Evolutionary conservation across 345 rosid species (phyloP).

Genomic region (Brassica incana): DNA sequence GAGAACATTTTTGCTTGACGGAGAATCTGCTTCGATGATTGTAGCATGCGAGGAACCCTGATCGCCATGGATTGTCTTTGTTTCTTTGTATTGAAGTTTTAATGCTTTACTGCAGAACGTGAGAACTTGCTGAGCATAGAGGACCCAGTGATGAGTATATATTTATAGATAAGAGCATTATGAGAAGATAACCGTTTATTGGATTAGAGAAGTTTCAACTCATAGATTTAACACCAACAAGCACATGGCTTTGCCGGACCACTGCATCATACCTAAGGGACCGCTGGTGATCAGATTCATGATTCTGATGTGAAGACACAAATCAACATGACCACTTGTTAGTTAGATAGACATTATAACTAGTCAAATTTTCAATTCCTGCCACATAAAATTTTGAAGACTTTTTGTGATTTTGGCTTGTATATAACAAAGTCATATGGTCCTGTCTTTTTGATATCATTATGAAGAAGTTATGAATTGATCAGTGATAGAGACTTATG

Average conservation of each 20-base stretch:
- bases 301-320: constrained; percentile 26
- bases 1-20: constrained; percentile 33
- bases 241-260: constrained; percentile 45
- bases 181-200: constrained; percentile 18
- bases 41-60: constrained; percentile 28
- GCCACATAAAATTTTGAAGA: constrained; percentile 33
- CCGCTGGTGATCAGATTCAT: constrained; percentile 22
- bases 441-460: constrained; percentile 35
- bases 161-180: constrained; percentile 17
- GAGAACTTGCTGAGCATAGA: constrained; percentile 23
- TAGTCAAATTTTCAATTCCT: constrained; percentile 30
- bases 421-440: constrained; percentile 31
- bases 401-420: constrained; percentile 22
- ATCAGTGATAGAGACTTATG: constrained; percentile 30
- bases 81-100: constrained; percentile 14
- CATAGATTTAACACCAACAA: constrained; percentile 14
- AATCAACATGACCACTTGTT: constrained; percentile 34
- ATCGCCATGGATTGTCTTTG: constrained; percentile 34
- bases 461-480: constrained; percentile 17
- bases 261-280: constrained; percentile 29
- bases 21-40: constrained; percentile 37
- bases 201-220: constrained; percentile 24
- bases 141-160: constrained; percentile 25
- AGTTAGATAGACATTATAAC: constrained; percentile 33
- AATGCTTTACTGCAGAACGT: not conserved